Percentiles rank a stretch among this genome's conserved stretches.
Conservation (phyloP, 257 asterid genomes). For the Solanum megistacrolobum region DNA sequence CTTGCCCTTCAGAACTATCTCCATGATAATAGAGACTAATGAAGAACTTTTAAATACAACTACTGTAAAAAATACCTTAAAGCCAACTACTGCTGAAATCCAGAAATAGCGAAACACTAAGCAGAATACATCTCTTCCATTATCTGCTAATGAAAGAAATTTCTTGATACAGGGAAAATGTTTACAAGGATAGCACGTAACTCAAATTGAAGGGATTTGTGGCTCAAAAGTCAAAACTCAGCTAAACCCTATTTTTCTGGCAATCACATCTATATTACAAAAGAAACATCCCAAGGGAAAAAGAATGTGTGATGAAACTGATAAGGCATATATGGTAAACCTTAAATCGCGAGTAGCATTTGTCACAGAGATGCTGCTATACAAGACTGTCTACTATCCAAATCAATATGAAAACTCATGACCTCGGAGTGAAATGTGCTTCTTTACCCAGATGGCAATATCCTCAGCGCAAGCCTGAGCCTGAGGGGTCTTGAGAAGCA, state of each 20-base stretch:
- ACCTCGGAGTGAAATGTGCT: constrained; percentile 77
- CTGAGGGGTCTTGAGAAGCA: constrained; percentile 84
- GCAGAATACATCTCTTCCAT: not conserved
- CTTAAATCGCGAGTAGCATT: not conserved
- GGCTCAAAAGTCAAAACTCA: constrained; percentile 16
- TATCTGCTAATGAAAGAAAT: not conserved
- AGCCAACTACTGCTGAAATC: not conserved
- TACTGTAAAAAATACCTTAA: not conserved
- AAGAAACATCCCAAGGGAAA: constrained; percentile 8
- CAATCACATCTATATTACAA: constrained; percentile 33
- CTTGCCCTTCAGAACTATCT: not conserved
- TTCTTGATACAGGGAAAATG: constrained; percentile 13
- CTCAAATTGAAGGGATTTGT: constrained; percentile 4
- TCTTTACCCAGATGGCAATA: constrained; percentile 89
- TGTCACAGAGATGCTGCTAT: not conserved
- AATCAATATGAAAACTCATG: constrained; percentile 80
- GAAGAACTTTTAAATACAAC: not conserved
- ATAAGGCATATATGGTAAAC: not conserved
- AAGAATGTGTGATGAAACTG: not conserved
- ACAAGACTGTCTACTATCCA: not conserved
- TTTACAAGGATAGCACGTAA: constrained; percentile 9
- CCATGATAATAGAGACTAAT: not conserved
- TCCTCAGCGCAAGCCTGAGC: constrained; percentile 90
- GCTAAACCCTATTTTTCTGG: constrained; percentile 15
- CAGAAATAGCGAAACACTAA: not conserved